phyloP scores from a whole-genome alignment of 352 stramenopile species.

The Blastocystis sp. region DNA sequence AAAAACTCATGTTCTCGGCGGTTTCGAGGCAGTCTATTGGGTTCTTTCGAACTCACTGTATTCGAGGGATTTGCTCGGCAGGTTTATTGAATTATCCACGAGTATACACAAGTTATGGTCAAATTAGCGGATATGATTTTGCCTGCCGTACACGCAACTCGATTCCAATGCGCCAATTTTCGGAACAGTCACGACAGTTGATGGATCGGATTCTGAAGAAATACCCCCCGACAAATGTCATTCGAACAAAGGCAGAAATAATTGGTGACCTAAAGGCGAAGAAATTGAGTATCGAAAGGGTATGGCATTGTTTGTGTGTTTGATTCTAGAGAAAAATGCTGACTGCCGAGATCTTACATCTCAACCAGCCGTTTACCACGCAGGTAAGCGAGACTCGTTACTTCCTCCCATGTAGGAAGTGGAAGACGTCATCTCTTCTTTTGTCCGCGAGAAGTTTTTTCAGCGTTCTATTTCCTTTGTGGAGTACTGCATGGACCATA shows the following conservation, averaged over 20 bases:
- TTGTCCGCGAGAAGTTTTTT: slow-evolving; percentile 24
- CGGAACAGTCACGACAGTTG: neutral
- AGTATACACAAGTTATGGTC: neutral
- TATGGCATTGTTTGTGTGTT: neutral
- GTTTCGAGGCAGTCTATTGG: neutral
- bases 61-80: neutral
- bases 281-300: slow-evolving; percentile 31
- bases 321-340: slow-evolving; percentile 22
- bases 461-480: neutral
- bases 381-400: neutral
- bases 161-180: neutral
- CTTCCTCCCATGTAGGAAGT: neutral
- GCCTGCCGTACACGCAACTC: neutral
- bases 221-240: neutral
- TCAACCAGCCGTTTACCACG: neutral
- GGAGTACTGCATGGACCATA: slow-evolving; percentile 42
- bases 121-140: neutral
- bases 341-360: neutral
- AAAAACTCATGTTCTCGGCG: neutral
- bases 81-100: neutral
- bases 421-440: slow-evolving; percentile 2
- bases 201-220: slow-evolving; percentile 17
- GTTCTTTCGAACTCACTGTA: neutral
- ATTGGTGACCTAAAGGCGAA: neutral
- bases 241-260: slow-evolving; percentile 3